Evolutionary conservation across 2,329 filamentous ascomycete species (phyloP), one percentile per base, ranked within the genome.

Genomic region (Alternaria longipes): DNA sequence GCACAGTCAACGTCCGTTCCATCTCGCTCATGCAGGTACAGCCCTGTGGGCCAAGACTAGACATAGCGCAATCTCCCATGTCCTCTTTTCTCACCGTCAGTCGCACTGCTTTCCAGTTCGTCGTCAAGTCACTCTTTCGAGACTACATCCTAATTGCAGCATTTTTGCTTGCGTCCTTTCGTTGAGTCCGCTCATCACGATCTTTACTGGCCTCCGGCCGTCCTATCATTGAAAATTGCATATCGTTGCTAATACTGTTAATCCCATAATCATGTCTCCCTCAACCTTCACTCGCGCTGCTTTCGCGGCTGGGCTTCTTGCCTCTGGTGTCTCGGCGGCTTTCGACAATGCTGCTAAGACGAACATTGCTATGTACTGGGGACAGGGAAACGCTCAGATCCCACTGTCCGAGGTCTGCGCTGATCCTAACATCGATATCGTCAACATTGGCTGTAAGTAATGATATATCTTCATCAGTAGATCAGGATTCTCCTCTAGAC

Each of bases 151-250:
- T 72, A 72, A 71, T 75, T 70, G 78, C 74, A 69, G 70, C 73
- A 67, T 28, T 78, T 64, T 81, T 76, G 82, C 84, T 83, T 85
- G 84, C 83, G 84, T 87, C 83, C 85, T 79, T 78, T 87, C 85
- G 59, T 85, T 86, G 71, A 72, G 67, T 41, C 65, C 57, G 65
- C 65, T 78, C 78, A 71, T 73, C 77, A 76, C 75, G 66, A 70
- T 78, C 76, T 71, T 76, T 78, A 71, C 70, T 74, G 78, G 78
- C 77, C 60, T 72, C 66, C 65, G 64, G 75, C 75, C 76, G 73
- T 73, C 79, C 78, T 72, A 72, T 80, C 74, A 61, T 71, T 76
- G 55, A 68, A 71, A 77, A 60, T 46, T 71, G 70, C 67, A 57
- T 60, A 57, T 36, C 45, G 55, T 63, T 62, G 62, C 63, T 52